Percentiles rank a stretch among this genome's conserved stretches.
These are phyloP conservation scores for Rubia peregrina DNA, from an alignment of 305 asterid genomes.

Conservation along the genomic window DNA sequence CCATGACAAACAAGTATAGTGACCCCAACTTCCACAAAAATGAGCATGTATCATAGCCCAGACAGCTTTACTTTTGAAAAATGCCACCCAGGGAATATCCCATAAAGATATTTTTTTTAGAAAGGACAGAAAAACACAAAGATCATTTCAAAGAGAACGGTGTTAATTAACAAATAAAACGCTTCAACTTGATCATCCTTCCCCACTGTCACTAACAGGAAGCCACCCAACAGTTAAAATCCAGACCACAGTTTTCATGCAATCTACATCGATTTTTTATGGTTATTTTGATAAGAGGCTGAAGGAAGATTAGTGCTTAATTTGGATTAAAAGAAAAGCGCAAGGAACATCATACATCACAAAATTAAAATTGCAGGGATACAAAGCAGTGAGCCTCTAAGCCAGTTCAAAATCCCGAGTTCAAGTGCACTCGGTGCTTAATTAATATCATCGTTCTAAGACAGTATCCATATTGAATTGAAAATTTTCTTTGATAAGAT, in stretches of 20 bases:
- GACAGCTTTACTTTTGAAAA: constrained; percentile 81
- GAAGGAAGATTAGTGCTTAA: background rate
- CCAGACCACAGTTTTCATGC: background rate
- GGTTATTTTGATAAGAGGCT: background rate
- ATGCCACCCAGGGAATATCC: constrained; percentile 94
- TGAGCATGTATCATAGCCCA: constrained; percentile 99
- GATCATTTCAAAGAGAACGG: background rate
- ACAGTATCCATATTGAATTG: too few relatives aligned
- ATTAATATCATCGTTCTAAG: background rate
- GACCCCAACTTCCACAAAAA: constrained; percentile 99
- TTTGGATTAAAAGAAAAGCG: background rate
- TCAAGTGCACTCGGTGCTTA: background rate
- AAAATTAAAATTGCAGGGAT: background rate
- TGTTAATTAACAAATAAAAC: background rate
- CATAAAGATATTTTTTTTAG: constrained; percentile 26
- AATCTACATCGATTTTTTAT: background rate
- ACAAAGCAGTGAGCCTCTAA: background rate
- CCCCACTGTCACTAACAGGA: background rate
- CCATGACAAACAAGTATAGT: constrained; percentile 90
- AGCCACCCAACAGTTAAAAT: background rate
- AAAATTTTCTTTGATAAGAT: too few relatives aligned
- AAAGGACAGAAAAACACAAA: background rate
- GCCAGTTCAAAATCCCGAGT: background rate
- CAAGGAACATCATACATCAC: background rate
- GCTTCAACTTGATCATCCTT: background rate